Percentiles rank a stretch among this genome's conserved stretches.
These are phyloP conservation scores for Phytophthora fragariae DNA, from an alignment of 352 stramenopile species.

Conservation along the genomic window DNA sequence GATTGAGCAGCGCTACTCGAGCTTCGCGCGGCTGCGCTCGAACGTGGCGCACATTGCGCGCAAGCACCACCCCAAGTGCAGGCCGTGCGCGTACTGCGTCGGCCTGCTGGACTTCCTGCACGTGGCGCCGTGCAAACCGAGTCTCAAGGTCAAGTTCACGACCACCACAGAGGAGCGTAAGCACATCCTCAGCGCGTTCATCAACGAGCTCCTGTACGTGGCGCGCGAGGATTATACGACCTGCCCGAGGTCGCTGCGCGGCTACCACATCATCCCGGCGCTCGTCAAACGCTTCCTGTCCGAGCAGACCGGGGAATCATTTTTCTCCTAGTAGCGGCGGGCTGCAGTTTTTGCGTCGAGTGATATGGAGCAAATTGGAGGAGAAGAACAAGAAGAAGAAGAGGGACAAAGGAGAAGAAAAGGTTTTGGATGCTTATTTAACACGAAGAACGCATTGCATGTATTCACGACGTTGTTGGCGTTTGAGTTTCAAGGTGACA, in stretches of 20 bases:
- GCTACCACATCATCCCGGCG: slow-evolving; percentile 57
- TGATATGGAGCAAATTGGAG: no score
- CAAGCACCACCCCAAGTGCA: slow-evolving; percentile 57
- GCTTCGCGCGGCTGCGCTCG: slow-evolving; percentile 57
- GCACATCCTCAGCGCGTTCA: slow-evolving; percentile 49
- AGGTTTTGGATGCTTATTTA: slow-evolving; percentile 3
- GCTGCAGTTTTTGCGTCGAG: no score
- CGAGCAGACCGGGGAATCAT: slow-evolving; percentile 57
- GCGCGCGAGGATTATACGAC: slow-evolving; percentile 37
- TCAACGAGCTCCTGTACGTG: slow-evolving; percentile 51
- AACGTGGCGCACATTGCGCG: slow-evolving; percentile 56
- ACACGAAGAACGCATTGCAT: background rate
- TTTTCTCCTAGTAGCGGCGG: slow-evolving; percentile 43
- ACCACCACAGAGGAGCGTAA: slow-evolving; percentile 54
- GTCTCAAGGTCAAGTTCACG: slow-evolving; percentile 60
- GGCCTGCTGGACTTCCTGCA: slow-evolving; percentile 56
- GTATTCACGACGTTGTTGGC: no score
- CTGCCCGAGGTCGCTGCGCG: slow-evolving; percentile 44
- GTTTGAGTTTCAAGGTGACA: no score
- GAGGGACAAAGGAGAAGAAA: background rate
- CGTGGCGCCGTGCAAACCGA: slow-evolving; percentile 47
- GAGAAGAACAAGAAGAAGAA: background rate
- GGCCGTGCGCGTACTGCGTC: slow-evolving; percentile 56
- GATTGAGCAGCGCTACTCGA: slow-evolving; percentile 75
- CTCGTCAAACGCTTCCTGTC: slow-evolving; percentile 56